A percentile compares a stretch with the other conserved stretches of the same genome.
Evolutionary conservation across 202 grass and related monocot genomes (phyloP).

Genomic region (Elaeis oleifera): DNA sequence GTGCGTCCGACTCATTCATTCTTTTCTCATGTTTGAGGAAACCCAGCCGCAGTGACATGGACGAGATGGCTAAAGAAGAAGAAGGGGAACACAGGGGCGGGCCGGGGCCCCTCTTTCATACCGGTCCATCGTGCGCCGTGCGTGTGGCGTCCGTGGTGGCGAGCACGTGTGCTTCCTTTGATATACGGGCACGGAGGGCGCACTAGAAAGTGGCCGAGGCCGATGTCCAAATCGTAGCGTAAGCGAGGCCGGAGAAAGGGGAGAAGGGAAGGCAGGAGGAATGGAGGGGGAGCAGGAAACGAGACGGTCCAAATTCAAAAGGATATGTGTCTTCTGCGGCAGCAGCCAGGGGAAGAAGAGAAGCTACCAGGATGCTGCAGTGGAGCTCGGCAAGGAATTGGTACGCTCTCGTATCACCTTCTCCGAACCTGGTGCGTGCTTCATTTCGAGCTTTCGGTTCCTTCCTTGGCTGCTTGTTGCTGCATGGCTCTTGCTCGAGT

Average conservation of each 20-base stretch:
- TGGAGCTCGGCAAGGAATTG: slow-evolving; percentile 8
- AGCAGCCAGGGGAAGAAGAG: slow-evolving; percentile 9
- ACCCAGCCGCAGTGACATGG: no score
- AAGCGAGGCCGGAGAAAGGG: background rate
- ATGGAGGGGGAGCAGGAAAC: slow-evolving; percentile 7
- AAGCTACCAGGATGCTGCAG: slow-evolving; percentile 11
- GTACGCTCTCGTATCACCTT: background rate
- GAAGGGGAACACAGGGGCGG: no score
- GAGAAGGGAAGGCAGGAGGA: background rate
- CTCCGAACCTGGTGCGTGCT: no score
- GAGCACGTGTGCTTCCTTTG: slow-evolving; percentile 1
- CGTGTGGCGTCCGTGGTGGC: background rate
- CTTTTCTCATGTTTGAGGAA: no score
- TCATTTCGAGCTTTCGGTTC: no score
- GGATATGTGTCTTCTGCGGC: slow-evolving; percentile 9
- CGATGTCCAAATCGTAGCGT: background rate
- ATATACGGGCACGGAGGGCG: background rate
- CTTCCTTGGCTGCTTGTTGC: no score
- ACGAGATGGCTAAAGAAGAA: no score
- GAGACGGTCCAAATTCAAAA: slow-evolving; percentile 3
- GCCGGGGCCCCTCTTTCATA: no score
- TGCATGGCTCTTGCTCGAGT: no score
- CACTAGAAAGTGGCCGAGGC: background rate
- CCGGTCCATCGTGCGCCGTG: background rate
- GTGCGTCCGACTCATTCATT: no score